Evolutionary conservation across 768 basidiomycete genomes (phyloP).

Genomic region (Tricholoma flavovirens): DNA sequence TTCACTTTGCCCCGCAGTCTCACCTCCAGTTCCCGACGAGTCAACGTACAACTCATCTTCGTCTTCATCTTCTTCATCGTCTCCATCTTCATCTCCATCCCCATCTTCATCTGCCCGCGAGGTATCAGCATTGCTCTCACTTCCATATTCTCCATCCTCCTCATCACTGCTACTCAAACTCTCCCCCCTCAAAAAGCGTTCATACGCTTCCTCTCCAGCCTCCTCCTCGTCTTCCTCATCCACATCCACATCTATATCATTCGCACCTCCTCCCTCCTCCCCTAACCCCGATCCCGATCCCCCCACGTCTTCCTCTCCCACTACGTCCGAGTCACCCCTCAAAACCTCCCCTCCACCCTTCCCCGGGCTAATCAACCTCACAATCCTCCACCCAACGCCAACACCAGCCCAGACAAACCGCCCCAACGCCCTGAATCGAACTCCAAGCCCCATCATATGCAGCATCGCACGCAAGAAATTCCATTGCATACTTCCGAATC

Average conservation of each 20-base stretch:
- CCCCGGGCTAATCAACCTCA: neutral
- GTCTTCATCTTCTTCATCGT: neutral
- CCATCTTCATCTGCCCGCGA: conserved; percentile 25
- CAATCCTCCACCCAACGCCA: conserved; percentile 1
- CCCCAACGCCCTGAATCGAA: neutral
- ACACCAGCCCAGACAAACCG: neutral
- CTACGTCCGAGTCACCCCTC: neutral
- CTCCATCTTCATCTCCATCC: conserved; percentile 20
- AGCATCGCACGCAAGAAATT: neutral
- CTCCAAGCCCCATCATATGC: neutral
- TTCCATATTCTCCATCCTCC: conserved; percentile 21
- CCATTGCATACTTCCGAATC: neutral
- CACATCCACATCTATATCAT: conserved; percentile 3
- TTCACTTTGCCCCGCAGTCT: neutral
- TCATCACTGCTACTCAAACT: conserved; percentile 36
- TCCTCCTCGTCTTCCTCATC: conserved; percentile 9
- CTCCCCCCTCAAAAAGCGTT: conserved; percentile 58
- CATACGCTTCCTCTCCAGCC: conserved; percentile 39
- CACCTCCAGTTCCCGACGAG: neutral
- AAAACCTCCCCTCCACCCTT: neutral
- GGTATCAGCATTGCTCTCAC: conserved; percentile 20
- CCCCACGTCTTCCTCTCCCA: neutral
- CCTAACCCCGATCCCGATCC: neutral
- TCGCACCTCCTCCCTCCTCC: conserved; percentile 16
- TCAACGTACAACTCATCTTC: neutral